Percentiles rank a stretch among this genome's conserved stretches.
phyloP scores from a whole-genome alignment of 2,329 filamentous ascomycete species.

The Colletotrichum destructivum region DNA sequence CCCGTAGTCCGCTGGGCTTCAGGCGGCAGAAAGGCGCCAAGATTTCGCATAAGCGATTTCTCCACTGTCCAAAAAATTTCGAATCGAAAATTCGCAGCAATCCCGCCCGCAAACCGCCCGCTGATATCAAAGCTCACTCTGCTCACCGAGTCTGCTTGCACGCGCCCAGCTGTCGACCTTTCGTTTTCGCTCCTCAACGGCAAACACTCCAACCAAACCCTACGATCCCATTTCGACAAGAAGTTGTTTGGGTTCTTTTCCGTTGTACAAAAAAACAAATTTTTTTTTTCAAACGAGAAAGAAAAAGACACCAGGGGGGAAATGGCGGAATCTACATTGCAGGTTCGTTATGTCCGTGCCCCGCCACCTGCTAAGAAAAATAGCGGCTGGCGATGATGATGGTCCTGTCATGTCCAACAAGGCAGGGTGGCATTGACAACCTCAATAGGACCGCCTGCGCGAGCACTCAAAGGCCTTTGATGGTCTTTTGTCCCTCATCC shows the following conservation, averaged over 20 bases:
- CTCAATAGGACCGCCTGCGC: constrained; percentile 44
- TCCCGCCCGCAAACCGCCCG: constrained; percentile 35
- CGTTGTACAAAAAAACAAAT: not conserved
- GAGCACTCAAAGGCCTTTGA: constrained; percentile 82
- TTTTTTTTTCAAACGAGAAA: not conserved
- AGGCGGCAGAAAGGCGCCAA: constrained; percentile 41
- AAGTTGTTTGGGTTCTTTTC: not conserved
- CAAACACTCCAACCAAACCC: constrained; percentile 11
- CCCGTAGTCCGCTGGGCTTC: not conserved
- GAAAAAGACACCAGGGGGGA: constrained; percentile 31
- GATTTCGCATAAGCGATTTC: constrained; percentile 44
- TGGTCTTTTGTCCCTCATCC: constrained; percentile 88
- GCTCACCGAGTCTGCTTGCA: constrained; percentile 30
- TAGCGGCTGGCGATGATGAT: constrained; percentile 27
- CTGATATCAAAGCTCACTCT: constrained; percentile 33
- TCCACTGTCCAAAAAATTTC: constrained; percentile 45
- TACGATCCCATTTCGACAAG: constrained; percentile 1
- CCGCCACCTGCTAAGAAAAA: constrained; percentile 35
- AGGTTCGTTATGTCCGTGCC: constrained; percentile 57
- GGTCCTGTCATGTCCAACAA: constrained; percentile 19
- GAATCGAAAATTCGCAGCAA: constrained; percentile 42
- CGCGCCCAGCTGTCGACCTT: constrained; percentile 9
- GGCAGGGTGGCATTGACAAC: constrained; percentile 27
- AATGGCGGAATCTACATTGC: constrained; percentile 63
- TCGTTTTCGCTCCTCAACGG: constrained; percentile 1